Evolutionary conservation across 1,139 yeast species (phyloP).

Genomic region (Meyerozyma sp.): DNA sequence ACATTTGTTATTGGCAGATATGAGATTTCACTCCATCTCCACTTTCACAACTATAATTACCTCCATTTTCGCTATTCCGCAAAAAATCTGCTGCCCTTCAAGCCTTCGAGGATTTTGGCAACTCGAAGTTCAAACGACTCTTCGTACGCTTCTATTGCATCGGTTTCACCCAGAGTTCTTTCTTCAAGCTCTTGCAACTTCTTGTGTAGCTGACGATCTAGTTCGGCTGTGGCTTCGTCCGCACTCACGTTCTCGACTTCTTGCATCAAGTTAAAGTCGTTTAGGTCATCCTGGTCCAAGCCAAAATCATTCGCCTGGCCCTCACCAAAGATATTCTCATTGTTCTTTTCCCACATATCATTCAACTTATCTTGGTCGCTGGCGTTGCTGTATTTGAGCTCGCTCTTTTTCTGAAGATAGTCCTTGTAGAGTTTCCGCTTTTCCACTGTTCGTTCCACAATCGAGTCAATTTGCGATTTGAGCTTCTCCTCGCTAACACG

Average conservation of each 20-base stretch:
- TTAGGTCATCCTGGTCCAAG: slow-evolving; percentile 49
- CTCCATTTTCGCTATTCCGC: no score
- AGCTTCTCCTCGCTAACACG: slow-evolving; percentile 21
- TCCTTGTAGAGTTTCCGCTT: slow-evolving; percentile 32
- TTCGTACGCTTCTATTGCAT: slow-evolving; percentile 11
- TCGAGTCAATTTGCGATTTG: slow-evolving; percentile 24
- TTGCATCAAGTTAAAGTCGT: slow-evolving; percentile 39
- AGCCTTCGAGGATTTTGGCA: not conserved
- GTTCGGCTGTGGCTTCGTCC: slow-evolving; percentile 1
- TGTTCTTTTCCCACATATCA: slow-evolving; percentile 45
- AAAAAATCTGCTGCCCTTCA: not conserved
- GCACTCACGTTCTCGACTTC: slow-evolving; percentile 12
- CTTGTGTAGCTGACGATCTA: slow-evolving; percentile 9
- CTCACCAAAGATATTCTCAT: slow-evolving; percentile 38
- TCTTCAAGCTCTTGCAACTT: slow-evolving; percentile 5
- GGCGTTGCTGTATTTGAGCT: slow-evolving; percentile 11
- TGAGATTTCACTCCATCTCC: no score
- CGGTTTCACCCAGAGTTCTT: slow-evolving; percentile 1
- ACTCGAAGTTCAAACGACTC: slow-evolving; percentile 2
- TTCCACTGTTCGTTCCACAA: slow-evolving; percentile 22
- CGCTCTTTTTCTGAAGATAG: slow-evolving; percentile 18
- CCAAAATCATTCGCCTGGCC: slow-evolving; percentile 49
- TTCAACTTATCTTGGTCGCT: slow-evolving; percentile 33
- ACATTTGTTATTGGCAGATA: no score
- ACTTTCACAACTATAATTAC: no score